phyloP scores from a whole-genome alignment of 2,329 filamentous ascomycete genomes.

The Beauveria australis region DNA sequence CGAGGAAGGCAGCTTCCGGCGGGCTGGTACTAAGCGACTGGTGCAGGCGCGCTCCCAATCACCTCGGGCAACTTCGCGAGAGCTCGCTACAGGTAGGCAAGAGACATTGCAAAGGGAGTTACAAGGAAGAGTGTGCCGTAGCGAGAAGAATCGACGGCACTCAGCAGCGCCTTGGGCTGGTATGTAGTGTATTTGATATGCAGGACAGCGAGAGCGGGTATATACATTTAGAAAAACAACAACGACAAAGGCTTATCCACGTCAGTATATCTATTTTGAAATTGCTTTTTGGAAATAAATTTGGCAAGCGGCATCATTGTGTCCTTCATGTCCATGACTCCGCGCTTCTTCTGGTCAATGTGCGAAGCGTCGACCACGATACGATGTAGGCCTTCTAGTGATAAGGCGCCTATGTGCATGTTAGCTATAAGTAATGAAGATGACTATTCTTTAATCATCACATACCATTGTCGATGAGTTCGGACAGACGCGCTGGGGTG shows the following conservation, averaged over 20 bases:
- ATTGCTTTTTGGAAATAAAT: constrained; percentile 61
- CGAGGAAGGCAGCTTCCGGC: constrained; percentile 3
- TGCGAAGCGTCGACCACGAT: constrained; percentile 87
- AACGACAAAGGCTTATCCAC: constrained; percentile 50
- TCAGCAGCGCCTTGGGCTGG: background rate
- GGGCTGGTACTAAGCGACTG: background rate
- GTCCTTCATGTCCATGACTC: constrained; percentile 92
- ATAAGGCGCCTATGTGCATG: constrained; percentile 49
- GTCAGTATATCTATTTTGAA: constrained; percentile 61
- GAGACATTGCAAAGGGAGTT: background rate
- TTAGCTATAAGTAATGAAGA: background rate
- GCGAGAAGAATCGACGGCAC: background rate
- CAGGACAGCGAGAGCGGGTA: constrained; percentile 14
- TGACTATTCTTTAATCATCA: background rate
- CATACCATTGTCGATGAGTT: constrained; percentile 73
- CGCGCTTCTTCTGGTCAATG: constrained; percentile 89
- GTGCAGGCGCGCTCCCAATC: background rate
- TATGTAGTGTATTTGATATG: background rate
- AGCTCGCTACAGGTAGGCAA: background rate
- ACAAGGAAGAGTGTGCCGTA: background rate
- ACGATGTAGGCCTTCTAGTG: constrained; percentile 61
- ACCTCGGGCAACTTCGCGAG: background rate
- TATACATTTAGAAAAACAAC: constrained; percentile 50
- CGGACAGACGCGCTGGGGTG: constrained; percentile 74
- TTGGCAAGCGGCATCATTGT: constrained; percentile 72